These are phyloP conservation scores for Xylariaceae sp. DNA, from an alignment of 2,329 filamentous ascomycete genomes.

Conservation along the genomic window DNA sequence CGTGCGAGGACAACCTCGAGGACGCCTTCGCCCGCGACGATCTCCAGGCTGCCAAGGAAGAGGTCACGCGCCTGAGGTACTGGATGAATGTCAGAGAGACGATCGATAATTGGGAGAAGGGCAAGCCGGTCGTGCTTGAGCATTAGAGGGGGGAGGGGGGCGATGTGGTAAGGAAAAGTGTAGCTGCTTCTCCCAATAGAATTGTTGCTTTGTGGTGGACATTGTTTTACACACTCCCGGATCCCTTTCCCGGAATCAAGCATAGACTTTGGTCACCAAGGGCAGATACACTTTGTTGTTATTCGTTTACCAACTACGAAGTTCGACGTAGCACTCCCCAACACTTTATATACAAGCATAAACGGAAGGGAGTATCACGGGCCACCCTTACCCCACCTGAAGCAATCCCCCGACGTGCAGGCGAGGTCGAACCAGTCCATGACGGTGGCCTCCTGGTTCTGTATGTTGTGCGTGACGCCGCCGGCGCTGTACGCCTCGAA, in stretches of 20 bases:
- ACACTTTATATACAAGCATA: too few species aligned
- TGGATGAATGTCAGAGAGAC: conserved; percentile 85
- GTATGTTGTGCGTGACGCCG: conserved; percentile 36
- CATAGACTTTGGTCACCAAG: too few species aligned
- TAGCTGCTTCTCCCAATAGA: too few species aligned
- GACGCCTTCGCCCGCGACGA: conserved; percentile 62
- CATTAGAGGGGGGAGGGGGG: conserved; percentile 34
- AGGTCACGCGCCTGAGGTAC: conserved; percentile 76
- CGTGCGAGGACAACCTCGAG: conserved; percentile 58
- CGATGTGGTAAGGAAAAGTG: too few species aligned
- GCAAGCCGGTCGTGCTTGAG: conserved; percentile 53
- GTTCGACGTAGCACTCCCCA: too few species aligned
- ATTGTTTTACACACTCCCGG: too few species aligned
- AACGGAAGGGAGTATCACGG: too few species aligned
- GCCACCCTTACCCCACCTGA: conserved; percentile 33
- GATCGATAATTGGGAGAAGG: conserved; percentile 77
- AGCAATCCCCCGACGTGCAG: conserved; percentile 30
- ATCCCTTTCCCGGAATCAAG: too few species aligned
- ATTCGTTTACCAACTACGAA: too few species aligned
- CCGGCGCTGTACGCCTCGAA: conserved; percentile 36
- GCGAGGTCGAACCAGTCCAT: conserved; percentile 35
- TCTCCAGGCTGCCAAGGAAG: conserved; percentile 58
- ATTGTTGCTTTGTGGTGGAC: too few species aligned
- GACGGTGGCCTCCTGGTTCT: conserved; percentile 33
- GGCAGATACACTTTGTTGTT: too few species aligned